phyloP scores from a whole-genome alignment of 2,329 filamentous ascomycete species.

The Aspergillus intermedius region DNA sequence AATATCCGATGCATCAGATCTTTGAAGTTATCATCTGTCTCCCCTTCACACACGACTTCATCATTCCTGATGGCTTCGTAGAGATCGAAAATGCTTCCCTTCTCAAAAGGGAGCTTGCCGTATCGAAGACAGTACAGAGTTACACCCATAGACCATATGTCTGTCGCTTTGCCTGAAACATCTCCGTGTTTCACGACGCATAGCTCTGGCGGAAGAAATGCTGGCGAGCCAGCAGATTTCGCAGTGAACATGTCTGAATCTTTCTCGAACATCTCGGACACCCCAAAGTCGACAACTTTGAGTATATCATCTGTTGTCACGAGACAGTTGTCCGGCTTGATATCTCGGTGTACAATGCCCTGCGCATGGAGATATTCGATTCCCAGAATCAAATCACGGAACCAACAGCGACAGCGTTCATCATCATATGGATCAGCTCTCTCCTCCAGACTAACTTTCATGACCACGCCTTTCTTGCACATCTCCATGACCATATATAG shows the following conservation, averaged over 20 bases:
- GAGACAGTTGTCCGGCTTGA: slow-evolving; percentile 94
- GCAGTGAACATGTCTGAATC: slow-evolving; percentile 78
- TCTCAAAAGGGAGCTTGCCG: slow-evolving; percentile 79
- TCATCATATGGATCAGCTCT: slow-evolving; percentile 72
- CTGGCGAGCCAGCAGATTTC: slow-evolving; percentile 90
- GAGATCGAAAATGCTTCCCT: slow-evolving; percentile 70
- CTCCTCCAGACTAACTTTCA: slow-evolving; percentile 89
- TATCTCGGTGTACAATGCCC: slow-evolving; percentile 91
- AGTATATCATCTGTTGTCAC: slow-evolving; percentile 87
- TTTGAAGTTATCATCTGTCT: slow-evolving; percentile 61
- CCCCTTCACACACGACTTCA: slow-evolving; percentile 54
- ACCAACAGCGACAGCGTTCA: slow-evolving; percentile 82
- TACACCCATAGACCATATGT: slow-evolving; percentile 98
- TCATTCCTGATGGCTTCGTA: slow-evolving; percentile 82
- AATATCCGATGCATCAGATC: slow-evolving; percentile 69
- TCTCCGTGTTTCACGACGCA: slow-evolving; percentile 81
- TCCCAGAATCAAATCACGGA: slow-evolving; percentile 86
- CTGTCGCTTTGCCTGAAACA: slow-evolving; percentile 80
- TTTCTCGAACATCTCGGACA: slow-evolving; percentile 97
- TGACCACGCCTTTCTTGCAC: slow-evolving; percentile 96
- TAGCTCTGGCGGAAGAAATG: slow-evolving; percentile 88
- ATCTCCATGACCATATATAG: slow-evolving; percentile 98
- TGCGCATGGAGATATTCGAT: slow-evolving; percentile 95
- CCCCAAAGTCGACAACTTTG: slow-evolving; percentile 97
- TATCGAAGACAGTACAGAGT: slow-evolving; percentile 90